A percentile compares a stretch with the other conserved stretches of the same genome.
Conservation (phyloP, 495 filamentous ascomycete species). For the Aspergillus sclerotioniger region DNA sequence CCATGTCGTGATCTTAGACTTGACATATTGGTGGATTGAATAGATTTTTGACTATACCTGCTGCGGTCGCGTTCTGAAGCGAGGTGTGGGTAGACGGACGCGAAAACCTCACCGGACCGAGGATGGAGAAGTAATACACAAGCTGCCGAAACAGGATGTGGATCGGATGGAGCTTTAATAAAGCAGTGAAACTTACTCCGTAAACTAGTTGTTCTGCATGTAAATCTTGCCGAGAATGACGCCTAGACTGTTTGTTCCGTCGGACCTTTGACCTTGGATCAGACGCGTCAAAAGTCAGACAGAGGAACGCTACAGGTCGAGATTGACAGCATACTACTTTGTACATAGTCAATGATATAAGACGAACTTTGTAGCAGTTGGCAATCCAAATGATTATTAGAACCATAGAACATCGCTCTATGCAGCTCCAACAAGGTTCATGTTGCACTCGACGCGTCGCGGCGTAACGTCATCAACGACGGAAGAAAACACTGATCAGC, state of each 20-base stretch:
- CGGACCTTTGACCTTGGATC: neutral
- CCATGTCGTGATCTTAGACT: conserved; percentile 7
- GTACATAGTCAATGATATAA: neutral
- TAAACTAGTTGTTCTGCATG: neutral
- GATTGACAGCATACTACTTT: too few relatives aligned
- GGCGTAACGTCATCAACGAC: neutral
- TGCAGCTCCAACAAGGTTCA: neutral
- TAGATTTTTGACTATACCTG: too few relatives aligned
- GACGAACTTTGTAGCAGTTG: neutral
- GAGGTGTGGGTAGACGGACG: too few relatives aligned
- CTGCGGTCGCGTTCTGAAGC: too few relatives aligned
- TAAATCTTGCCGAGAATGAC: neutral
- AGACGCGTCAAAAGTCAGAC: neutral
- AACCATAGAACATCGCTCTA: neutral
- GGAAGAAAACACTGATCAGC: neutral
- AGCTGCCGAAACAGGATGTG: neutral
- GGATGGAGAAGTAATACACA: neutral
- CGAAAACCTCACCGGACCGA: neutral
- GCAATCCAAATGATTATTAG: too few relatives aligned
- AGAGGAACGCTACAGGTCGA: too few relatives aligned
- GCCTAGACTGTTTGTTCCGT: neutral
- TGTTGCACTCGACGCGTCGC: neutral
- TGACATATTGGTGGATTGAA: conserved; percentile 5
- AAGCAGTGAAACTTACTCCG: neutral
- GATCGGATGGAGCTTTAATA: neutral